phyloP scores from a whole-genome alignment of 208 protist genomes.

The Wallacemonas sp. region DNA sequence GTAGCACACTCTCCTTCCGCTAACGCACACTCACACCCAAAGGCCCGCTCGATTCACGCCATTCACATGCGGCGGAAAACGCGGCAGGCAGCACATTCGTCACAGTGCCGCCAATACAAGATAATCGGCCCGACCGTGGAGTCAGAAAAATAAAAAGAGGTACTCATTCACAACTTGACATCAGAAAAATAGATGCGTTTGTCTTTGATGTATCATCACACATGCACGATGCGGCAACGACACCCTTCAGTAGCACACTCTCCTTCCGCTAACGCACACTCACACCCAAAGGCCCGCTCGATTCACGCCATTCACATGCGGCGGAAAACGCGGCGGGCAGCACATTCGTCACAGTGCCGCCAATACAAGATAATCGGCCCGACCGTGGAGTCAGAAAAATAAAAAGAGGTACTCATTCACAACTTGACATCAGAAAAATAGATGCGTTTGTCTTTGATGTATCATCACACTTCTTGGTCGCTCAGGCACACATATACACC shows the following conservation, averaged over 20 bases:
- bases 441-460: slow-evolving; percentile 53
- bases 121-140: neutral
- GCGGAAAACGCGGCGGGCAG: neutral
- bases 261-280: no score
- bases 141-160: slow-evolving; percentile 1
- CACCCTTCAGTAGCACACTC: no score
- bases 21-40: no score
- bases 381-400: neutral
- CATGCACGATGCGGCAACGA: neutral
- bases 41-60: no score
- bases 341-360: neutral
- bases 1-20: no score
- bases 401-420: slow-evolving; percentile 22
- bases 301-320: no score
- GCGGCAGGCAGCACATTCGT: neutral
- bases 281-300: no score
- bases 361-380: neutral
- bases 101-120: neutral
- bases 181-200: slow-evolving; percentile 55
- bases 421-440: slow-evolving; percentile 61
- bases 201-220: slow-evolving; percentile 23
- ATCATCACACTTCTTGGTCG: slow-evolving; percentile 33
- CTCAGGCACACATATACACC: neutral
- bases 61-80: no score
- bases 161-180: slow-evolving; percentile 18